Evolutionary conservation across 169 alveolate genomes (phyloP).

Genomic region (Plasmodium relictum): DNA sequence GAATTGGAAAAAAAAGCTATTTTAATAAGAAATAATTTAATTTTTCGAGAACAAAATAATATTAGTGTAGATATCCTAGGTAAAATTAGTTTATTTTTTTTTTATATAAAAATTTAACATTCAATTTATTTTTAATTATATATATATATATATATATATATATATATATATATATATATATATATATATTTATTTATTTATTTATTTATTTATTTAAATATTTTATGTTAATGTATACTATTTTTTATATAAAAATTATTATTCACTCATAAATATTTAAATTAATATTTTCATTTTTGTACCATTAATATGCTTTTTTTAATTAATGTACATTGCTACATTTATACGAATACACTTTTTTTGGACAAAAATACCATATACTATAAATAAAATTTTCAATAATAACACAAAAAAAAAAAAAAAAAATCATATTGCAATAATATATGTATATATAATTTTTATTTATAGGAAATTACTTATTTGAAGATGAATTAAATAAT

Average conservation of each 20-base stretch:
- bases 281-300: no score
- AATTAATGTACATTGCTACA: neutral
- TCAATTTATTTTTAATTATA: neutral
- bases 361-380: no score
- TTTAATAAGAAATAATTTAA: conserved; percentile 65
- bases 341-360: neutral
- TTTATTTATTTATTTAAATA: no score
- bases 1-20: conserved; percentile 73
- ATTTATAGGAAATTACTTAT: conserved; percentile 35
- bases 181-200: neutral
- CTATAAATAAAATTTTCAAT: no score
- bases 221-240: no score
- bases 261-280: no score
- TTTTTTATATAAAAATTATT: no score
- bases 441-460: neutral
- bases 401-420: no score
- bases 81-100: neutral
- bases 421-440: no score
- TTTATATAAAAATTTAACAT: neutral
- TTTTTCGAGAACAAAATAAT: conserved; percentile 48
- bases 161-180: neutral
- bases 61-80: conserved; percentile 75
- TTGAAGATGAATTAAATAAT: conserved; percentile 42
- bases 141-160: neutral
- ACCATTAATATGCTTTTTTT: no score